Base-by-base conservation (phyloP, 1,284 basidiomycete species). In the Ceratobasidium sp. region DNA sequence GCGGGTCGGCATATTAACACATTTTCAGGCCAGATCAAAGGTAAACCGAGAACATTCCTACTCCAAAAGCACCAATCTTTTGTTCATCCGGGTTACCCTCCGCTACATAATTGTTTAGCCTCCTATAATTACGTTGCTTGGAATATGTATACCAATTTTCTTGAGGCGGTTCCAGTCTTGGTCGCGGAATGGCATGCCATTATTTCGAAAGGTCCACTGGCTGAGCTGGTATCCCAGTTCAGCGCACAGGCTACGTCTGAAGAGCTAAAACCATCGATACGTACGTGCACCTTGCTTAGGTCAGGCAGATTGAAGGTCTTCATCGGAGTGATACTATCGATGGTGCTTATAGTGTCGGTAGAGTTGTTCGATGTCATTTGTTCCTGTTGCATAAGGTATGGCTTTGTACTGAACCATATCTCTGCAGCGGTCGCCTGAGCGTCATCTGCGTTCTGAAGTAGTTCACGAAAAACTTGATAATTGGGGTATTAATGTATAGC, bases 361-460 rank as follows among this genome's bases (percentile, higher is more conserved):
- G 20, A 60, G 38, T 17, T 8, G 17, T 40, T 8, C 38, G 38
- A 8, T 40, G 8, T 40, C 17, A 8, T 8, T 40, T 40, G 8
- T 20, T 74, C 74, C 1, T 40, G 8, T 40, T 17, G 17, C 38
- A 40, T 40, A 8, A 76, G 52, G 2, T 78, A 78, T 0, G 73
- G 71, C 70, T 77, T 55, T 0, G 79, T 76, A 68, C 77, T 78
- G 73, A 80, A 80, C 68, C 77, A 76, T 73, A 81, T 77, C 71
- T 80, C 79, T 25, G 80, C 79, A 60, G 77, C 76, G 60, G 77
- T 74, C 20, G 82, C 82, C 4, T 80, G 81, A 0, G 82, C 83
- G 77, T 86, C 84, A 73, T 85, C 84, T 20, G 84, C 83, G 70
- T 86, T 86, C 74, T 86, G 85, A 4, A 86, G 74, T n/a, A 86